Conservation (phyloP, 345 rosid genomes). For the rapeseed (Brassica napus) region DNA sequence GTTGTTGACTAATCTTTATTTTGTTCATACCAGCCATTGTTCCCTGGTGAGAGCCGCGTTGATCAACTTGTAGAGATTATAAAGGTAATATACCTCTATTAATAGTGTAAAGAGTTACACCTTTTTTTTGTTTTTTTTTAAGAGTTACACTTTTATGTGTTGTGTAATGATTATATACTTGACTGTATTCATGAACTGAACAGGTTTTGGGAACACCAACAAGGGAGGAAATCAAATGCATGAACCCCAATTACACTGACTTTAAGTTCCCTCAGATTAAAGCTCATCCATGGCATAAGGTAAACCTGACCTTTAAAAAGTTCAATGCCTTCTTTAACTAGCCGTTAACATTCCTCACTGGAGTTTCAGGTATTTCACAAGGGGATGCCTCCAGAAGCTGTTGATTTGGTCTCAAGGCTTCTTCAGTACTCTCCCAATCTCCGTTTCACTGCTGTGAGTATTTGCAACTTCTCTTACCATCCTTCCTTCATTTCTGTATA, state of each 20-base stretch:
- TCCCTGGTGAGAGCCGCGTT: background rate
- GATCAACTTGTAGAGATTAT: background rate
- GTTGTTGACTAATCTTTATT: background rate
- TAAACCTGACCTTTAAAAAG: conserved; percentile 6
- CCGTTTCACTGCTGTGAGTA: conserved; percentile 88
- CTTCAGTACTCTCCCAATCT: conserved; percentile 97
- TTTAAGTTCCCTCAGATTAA: conserved; percentile 97
- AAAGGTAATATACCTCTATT: background rate
- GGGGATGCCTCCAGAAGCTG: conserved; percentile 98
- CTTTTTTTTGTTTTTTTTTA: too few relatives aligned
- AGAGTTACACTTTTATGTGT: background rate
- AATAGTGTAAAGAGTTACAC: background rate
- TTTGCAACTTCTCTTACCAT: conserved; percentile 1
- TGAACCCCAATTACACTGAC: conserved; percentile 98
- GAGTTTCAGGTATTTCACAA: conserved; percentile 76
- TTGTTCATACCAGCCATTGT: background rate
- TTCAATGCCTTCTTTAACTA: background rate
- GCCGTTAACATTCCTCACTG: background rate
- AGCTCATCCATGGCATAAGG: conserved; percentile 99
- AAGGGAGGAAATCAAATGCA: conserved; percentile 95
- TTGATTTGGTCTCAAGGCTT: conserved; percentile 89
- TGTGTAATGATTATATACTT: background rate
- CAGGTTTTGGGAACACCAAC: conserved; percentile 98
- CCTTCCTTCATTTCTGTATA: background rate
- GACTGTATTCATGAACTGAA: conserved; percentile 21